These are phyloP conservation scores for Ceratocystis destructans DNA, from an alignment of 2,329 filamentous ascomycete species.

Conservation along the genomic window DNA sequence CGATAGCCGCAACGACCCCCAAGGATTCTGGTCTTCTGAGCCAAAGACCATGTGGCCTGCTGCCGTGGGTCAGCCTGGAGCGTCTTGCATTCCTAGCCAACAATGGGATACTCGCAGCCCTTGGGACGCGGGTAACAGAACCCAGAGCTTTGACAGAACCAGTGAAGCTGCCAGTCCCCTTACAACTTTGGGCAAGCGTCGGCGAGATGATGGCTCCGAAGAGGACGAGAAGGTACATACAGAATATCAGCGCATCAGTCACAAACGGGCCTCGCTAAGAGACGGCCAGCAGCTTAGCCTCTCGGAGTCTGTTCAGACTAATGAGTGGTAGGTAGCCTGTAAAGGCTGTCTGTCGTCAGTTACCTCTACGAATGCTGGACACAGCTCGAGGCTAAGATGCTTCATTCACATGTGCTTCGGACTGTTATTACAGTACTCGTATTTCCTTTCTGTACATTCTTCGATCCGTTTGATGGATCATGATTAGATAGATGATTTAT, in stretches of 20 bases:
- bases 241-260: constrained; percentile 14
- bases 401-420: neutral
- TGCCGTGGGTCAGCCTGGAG: neutral
- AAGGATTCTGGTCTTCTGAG: constrained; percentile 12
- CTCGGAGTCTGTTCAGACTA: neutral
- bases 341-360: neutral
- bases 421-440: neutral
- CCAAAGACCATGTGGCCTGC: constrained; percentile 12
- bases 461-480: neutral
- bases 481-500: neutral
- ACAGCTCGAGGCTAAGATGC: neutral
- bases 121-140: constrained; percentile 13
- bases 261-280: neutral
- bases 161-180: constrained; percentile 12
- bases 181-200: constrained; percentile 14
- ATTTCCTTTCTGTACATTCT: neutral
- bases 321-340: constrained; percentile 10
- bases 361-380: neutral
- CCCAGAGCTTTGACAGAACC: constrained; percentile 11
- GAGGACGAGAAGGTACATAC: neutral
- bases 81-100: neutral
- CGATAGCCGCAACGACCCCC: constrained; percentile 4
- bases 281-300: neutral
- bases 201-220: constrained; percentile 15
- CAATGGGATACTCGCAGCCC: constrained; percentile 10